Conservation (phyloP, 345 rosid species). For the sweet orange (Citrus sinensis) region DVS_A1.0 CM039162.1:29774001-29774500, state of each 20-base stretch:
- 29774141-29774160: background rate
- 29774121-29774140: too few species aligned
- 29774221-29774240: background rate
- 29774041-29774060: too few species aligned
- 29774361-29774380: conserved; percentile 55
- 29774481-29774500: background rate
- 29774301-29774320: background rate
- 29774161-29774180: background rate
- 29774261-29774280: background rate
- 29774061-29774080: too few species aligned
- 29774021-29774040: background rate
- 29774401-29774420: conserved; percentile 57
- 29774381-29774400: conserved; percentile 78
- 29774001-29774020: background rate
- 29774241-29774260: background rate
- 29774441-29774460: conserved; percentile 55
- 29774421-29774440: conserved; percentile 79
- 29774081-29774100: too few species aligned
- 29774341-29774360: conserved; percentile 33
- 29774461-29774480: conserved; percentile 32
- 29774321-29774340: background rate
- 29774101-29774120: too few species aligned
- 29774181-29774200: background rate
- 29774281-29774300: background rate
- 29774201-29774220: background rate